These are phyloP conservation scores for Teunomyces funiuensis DNA, from an alignment of 805 yeast genomes.

Conservation along the genomic window DNA sequence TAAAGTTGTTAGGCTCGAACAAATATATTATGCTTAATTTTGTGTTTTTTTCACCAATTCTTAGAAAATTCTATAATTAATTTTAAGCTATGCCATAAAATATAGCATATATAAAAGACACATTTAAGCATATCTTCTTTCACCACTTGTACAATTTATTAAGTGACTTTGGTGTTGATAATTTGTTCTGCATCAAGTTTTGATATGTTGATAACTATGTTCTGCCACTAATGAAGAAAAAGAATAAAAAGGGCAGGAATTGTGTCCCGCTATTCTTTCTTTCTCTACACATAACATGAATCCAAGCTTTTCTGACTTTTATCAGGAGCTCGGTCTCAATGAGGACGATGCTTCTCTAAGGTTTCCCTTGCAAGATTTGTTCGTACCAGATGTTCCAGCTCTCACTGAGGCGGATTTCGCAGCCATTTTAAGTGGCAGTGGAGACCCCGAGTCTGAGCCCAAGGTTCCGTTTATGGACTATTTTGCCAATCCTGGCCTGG, in stretches of 20 bases:
- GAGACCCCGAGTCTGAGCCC: not conserved
- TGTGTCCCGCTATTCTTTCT: not conserved
- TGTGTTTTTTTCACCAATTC: not conserved
- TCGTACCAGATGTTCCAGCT: not conserved
- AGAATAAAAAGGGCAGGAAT: not conserved
- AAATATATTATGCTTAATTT: not conserved
- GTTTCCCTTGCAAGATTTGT: not conserved
- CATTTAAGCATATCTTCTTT: too few relatives aligned
- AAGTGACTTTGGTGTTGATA: too few relatives aligned
- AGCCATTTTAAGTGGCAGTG: not conserved
- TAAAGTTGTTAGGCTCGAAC: not conserved
- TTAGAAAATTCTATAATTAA: not conserved
- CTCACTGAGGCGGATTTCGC: not conserved
- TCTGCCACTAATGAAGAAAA: not conserved
- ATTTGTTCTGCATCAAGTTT: not conserved
- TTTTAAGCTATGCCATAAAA: not conserved
- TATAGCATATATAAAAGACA: not conserved
- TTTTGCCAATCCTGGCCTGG: not conserved
- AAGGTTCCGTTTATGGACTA: not conserved
- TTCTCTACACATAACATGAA: not conserved
- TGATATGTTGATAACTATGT: not conserved
- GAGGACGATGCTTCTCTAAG: not conserved
- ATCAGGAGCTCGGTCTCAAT: not conserved
- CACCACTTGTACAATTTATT: too few relatives aligned
- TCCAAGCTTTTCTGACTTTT: not conserved